Conservation (phyloP, 306 rosid genomes). For the Astragalus glycyphyllos region DNA sequence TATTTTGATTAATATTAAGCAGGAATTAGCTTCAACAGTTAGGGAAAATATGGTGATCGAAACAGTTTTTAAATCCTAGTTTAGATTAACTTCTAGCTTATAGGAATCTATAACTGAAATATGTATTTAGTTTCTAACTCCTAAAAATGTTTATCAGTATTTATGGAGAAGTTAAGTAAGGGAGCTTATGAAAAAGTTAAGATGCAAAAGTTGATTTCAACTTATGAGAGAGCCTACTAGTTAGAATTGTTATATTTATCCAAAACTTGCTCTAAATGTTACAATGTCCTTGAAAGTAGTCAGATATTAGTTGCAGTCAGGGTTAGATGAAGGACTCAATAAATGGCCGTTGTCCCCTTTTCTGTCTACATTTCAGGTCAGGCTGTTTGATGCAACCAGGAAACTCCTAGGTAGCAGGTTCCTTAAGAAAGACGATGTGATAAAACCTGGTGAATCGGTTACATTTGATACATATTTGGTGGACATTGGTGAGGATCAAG, state of each 20-base stretch:
- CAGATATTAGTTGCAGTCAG: conserved; percentile 23
- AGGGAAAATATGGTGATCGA: conserved; percentile 6
- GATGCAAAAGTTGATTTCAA: background rate
- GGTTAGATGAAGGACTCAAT: conserved; percentile 13
- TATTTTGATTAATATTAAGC: conserved; percentile 8
- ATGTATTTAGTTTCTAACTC: too few species aligned
- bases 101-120: too few species aligned
- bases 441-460: conserved; percentile 65
- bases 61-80: background rate
- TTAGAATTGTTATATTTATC: background rate
- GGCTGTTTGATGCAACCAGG: conserved; percentile 68
- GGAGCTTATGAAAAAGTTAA: background rate
- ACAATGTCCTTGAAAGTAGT: conserved; percentile 7
- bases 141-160: too few species aligned
- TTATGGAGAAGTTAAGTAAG: too few species aligned
- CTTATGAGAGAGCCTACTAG: background rate
- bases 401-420: conserved; percentile 71
- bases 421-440: conserved; percentile 66
- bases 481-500: conserved; percentile 68
- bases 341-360: conserved; percentile 25
- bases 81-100: too few species aligned
- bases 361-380: conserved; percentile 57
- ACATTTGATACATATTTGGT: conserved; percentile 71
- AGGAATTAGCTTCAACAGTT: conserved; percentile 18
- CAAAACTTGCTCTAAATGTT: conserved; percentile 9